These are phyloP conservation scores for Purpureocillium takamizusanense DNA, from an alignment of 2,329 filamentous ascomycete genomes.

Conservation along the genomic window DNA sequence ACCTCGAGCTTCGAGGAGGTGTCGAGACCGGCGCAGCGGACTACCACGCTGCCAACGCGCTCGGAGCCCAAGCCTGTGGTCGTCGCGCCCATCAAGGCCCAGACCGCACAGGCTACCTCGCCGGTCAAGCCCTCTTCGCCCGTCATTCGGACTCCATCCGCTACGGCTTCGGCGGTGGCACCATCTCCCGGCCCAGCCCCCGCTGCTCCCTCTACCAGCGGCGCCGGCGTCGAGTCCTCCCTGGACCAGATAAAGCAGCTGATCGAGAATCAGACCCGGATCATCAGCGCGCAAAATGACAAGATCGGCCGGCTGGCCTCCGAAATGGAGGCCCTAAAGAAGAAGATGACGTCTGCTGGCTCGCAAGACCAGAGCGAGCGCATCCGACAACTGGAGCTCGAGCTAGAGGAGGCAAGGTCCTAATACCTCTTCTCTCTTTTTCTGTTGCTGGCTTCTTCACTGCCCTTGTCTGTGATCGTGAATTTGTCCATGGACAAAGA, in stretches of 20 bases:
- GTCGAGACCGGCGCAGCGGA: slow-evolving; percentile 61
- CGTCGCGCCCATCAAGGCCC: slow-evolving; percentile 22
- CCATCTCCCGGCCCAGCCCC: slow-evolving; percentile 14
- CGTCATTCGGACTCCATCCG: slow-evolving; percentile 14
- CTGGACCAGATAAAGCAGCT: slow-evolving; percentile 70
- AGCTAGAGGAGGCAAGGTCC: slow-evolving; percentile 55
- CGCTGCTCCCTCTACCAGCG: slow-evolving; percentile 21
- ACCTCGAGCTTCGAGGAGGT: slow-evolving; percentile 83
- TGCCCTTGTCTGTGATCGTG: neutral
- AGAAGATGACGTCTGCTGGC: slow-evolving; percentile 47
- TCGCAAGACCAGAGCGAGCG: slow-evolving; percentile 57
- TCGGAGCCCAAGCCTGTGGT: slow-evolving; percentile 31
- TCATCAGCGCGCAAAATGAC: slow-evolving; percentile 68
- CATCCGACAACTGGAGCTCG: slow-evolving; percentile 58
- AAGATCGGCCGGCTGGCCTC: slow-evolving; percentile 61
- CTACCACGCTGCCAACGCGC: slow-evolving; percentile 22
- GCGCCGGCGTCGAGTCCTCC: slow-evolving; percentile 50
- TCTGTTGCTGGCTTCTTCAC: neutral
- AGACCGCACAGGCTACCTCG: slow-evolving; percentile 10
- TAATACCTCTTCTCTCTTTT: slow-evolving; percentile 16
- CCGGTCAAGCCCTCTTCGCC: slow-evolving; percentile 22
- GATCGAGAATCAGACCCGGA: slow-evolving; percentile 66
- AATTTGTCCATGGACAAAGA: neutral
- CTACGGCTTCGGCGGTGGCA: slow-evolving; percentile 17
- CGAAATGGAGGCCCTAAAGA: slow-evolving; percentile 76